These are phyloP conservation scores for Primulina eburnea DNA, from an alignment of 257 asterid species.

Conservation along the genomic window DNA sequence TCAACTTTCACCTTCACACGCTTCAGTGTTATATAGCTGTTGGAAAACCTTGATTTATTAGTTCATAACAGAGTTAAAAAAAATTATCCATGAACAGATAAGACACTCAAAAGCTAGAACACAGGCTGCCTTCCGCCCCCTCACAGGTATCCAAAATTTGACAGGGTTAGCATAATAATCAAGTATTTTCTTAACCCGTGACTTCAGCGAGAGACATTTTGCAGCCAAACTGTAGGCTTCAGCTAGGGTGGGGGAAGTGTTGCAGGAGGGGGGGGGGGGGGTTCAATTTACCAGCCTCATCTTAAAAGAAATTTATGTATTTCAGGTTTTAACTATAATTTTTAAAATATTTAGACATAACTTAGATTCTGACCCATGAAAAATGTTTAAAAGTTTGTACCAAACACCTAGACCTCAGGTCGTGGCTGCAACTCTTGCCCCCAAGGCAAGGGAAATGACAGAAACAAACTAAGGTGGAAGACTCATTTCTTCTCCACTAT, in stretches of 20 bases:
- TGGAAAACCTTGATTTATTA: conserved; percentile 9
- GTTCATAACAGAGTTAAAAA: neutral
- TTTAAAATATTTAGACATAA: neutral
- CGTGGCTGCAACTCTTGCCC: neutral
- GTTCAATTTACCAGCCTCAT: neutral
- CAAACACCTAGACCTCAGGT: neutral
- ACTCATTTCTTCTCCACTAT: conserved; percentile 5
- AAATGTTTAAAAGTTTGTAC: neutral
- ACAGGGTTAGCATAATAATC: neutral
- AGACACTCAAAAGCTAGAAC: neutral
- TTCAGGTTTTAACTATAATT: too few species aligned
- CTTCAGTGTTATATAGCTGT: conserved; percentile 5
- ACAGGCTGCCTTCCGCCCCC: neutral
- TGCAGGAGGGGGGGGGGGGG: neutral
- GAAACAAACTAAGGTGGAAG: conserved; percentile 11
- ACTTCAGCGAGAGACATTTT: neutral
- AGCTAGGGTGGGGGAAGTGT: neutral
- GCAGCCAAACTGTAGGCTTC: neutral
- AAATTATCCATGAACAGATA: conserved; percentile 5
- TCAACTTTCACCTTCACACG: neutral
- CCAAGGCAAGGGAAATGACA: neutral
- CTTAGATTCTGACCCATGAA: neutral
- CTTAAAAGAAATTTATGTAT: too few species aligned
- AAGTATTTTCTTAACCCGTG: neutral
- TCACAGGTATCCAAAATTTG: neutral